These are phyloP conservation scores for Lepiota subincarnata DNA, from an alignment of 768 basidiomycete genomes.

Conservation along the genomic window DNA sequence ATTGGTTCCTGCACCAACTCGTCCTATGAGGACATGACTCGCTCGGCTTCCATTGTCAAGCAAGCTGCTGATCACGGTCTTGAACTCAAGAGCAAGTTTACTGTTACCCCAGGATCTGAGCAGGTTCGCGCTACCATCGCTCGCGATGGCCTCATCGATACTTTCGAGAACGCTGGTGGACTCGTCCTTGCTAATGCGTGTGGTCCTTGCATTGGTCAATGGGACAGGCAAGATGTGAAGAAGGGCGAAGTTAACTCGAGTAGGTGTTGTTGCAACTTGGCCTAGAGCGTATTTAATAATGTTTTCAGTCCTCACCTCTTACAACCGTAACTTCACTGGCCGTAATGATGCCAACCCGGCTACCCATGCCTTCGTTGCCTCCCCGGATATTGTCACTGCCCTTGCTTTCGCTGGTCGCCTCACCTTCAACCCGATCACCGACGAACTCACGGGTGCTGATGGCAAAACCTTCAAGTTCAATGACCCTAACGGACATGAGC, in stretches of 20 bases:
- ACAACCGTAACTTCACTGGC: slow-evolving; percentile 99
- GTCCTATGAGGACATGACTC: slow-evolving; percentile 99
- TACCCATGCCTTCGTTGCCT: slow-evolving; percentile 94
- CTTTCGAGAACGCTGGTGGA: slow-evolving; percentile 86
- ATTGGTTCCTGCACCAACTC: slow-evolving; percentile 99
- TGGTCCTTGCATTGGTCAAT: slow-evolving; percentile 99
- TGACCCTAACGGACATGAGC: slow-evolving; percentile 87
- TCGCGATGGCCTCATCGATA: slow-evolving; percentile 88
- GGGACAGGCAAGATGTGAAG: slow-evolving; percentile 95
- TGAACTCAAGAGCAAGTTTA: slow-evolving; percentile 89
- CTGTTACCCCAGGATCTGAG: slow-evolving; percentile 97
- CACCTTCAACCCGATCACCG: slow-evolving; percentile 95
- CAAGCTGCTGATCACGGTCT: slow-evolving; percentile 89
- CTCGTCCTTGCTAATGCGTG: slow-evolving; percentile 97
- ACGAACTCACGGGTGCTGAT: slow-evolving; percentile 80
- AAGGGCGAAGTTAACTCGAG: slow-evolving; percentile 97
- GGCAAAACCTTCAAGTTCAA: slow-evolving; percentile 98
- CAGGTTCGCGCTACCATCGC: slow-evolving; percentile 97
- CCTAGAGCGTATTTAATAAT: slow-evolving; percentile 6
- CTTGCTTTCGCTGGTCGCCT: slow-evolving; percentile 93
- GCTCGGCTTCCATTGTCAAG: slow-evolving; percentile 89
- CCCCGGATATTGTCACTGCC: slow-evolving; percentile 94
- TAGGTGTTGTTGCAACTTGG: slow-evolving; percentile 35
- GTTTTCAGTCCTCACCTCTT: slow-evolving; percentile 86
- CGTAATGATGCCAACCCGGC: slow-evolving; percentile 99